These are phyloP conservation scores for Penicillium crustosum DNA, from an alignment of 2,329 filamentous ascomycete genomes.

Conservation along the genomic window DNA sequence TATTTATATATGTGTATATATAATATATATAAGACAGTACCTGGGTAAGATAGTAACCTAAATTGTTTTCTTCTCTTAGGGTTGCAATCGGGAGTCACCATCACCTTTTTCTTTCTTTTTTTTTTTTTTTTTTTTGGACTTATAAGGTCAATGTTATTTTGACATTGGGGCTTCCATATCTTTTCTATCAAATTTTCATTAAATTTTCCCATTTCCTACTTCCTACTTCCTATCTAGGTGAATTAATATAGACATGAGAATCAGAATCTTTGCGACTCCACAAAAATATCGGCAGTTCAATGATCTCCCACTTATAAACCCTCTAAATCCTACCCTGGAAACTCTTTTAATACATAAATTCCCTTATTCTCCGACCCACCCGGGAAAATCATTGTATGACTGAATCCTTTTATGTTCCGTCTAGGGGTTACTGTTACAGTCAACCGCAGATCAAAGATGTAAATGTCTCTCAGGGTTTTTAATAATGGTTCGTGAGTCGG, in stretches of 20 bases:
- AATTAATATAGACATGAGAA: neutral
- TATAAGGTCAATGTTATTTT: neutral
- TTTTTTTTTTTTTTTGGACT: neutral
- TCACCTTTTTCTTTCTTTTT: no score
- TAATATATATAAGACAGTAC: neutral
- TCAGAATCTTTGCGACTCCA: neutral
- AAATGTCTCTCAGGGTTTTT: constrained; percentile 17
- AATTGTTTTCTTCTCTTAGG: no score
- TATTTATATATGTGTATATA: no score
- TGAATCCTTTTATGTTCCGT: constrained; percentile 25
- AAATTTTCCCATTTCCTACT: neutral
- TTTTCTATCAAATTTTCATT: neutral
- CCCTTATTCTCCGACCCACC: constrained; percentile 24
- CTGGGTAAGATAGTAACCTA: no score
- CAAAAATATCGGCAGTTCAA: neutral
- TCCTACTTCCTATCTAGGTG: neutral
- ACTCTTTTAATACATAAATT: neutral
- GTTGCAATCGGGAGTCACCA: no score
- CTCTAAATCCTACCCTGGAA: neutral
- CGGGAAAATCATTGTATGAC: constrained; percentile 11
- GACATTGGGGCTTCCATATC: neutral
- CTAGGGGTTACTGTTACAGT: constrained; percentile 28
- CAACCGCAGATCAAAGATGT: constrained; percentile 10
- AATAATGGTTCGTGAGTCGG: constrained; percentile 10
- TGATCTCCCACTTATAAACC: neutral